Conservation (phyloP, 202 grass and related monocot genomes). For the Panicum virgatum region DNA sequence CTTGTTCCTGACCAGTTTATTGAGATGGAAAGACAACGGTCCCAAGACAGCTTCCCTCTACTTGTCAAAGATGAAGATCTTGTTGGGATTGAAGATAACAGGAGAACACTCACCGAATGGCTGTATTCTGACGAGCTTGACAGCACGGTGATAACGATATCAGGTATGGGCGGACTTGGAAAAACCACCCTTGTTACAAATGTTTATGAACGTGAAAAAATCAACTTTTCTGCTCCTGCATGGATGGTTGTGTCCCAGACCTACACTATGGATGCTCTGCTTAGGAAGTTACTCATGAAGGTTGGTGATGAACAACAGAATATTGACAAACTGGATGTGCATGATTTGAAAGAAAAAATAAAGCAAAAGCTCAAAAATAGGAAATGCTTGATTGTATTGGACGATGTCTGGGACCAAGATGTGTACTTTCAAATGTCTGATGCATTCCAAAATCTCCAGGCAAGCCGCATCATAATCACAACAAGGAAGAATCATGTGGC, state of each 20-base stretch:
- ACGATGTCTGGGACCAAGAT: neutral
- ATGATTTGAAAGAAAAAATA: neutral
- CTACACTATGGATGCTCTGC: neutral
- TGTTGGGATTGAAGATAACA: neutral
- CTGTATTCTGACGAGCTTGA: neutral
- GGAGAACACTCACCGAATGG: neutral
- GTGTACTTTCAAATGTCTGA: neutral
- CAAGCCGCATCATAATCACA: neutral
- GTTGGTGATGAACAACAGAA: neutral
- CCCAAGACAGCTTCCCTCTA: neutral
- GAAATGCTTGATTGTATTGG: neutral
- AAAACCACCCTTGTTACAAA: neutral
- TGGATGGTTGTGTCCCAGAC: neutral
- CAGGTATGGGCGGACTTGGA: neutral
- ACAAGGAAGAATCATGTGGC: neutral
- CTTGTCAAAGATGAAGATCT: neutral
- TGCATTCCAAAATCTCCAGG: neutral
- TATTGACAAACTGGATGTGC: neutral
- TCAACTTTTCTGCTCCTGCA: neutral
- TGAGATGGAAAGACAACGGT: neutral
- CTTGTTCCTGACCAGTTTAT: neutral
- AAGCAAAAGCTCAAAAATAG: neutral
- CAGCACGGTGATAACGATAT: neutral
- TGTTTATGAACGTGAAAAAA: neutral
- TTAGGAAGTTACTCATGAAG: neutral